Evolutionary conservation across 2,329 filamentous ascomycete species (phyloP), one percentile per base, ranked within the genome.

Genomic region (Cercospora berteroae): DNA sequence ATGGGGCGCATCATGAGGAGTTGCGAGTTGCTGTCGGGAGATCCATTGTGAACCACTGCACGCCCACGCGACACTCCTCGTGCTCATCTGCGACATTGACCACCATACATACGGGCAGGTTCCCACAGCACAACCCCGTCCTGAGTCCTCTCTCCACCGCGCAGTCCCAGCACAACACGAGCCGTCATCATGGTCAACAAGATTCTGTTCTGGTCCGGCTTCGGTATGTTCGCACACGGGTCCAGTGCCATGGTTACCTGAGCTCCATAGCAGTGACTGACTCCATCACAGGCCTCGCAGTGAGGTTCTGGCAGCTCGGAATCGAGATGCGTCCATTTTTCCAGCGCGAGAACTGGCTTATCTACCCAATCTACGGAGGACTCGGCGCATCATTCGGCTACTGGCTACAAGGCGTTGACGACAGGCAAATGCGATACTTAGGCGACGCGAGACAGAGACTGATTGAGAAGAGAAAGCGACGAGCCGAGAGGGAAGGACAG

Each of bases 311-410:
- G 92, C 95, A 98, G 82, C 90, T 99, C 80, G 95, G 94, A 78
- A 95, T 99, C 80, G 93, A 99, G 84, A 97, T 96, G 93, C 93
- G 94, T 70, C 95, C 94, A 62, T 90, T 97, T 81, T 92, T 98
- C 86, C 89, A 90, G 82, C 88, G 86, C 77, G 86, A 90, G 79
- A 91, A 90, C 64, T 88, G 97, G 77, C 96, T 93, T 91, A 93
- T 89, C 61, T 99, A 97, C 84, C 95, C 95, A 64, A 82, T 94
- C 74, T 99, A 95, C 82, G 94, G 89, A 67, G 87, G 87, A 74
- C 88, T 93, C 71, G 94, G 94, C 75, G 94, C 90, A 74, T 92
- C 90, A 82, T 97, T 98, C 82, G 95, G 95, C 74, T 97, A 97
- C 86, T 99, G 94, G 93, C 84, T 99, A 74, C 89, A 94, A 83